Conservation (phyloP, 345 rosid species). For the Corchorus capsularis region DNA sequence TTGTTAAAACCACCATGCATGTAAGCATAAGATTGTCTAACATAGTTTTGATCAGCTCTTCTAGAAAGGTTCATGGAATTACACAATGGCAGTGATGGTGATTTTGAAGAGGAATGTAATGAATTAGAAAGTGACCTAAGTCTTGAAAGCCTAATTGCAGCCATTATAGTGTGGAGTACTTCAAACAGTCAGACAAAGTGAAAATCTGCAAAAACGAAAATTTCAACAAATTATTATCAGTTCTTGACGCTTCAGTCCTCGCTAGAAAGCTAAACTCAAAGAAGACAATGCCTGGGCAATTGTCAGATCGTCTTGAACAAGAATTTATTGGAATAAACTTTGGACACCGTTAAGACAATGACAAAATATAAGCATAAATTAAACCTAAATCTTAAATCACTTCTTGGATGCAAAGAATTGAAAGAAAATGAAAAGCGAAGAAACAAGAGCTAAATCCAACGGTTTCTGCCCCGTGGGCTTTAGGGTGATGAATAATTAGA, state of each 20-base stretch:
- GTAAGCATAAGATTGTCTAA: constrained; percentile 23
- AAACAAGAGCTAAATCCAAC: background rate
- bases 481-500: background rate
- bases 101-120: constrained; percentile 20
- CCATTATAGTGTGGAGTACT: constrained; percentile 32
- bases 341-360: background rate
- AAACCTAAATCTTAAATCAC: constrained; percentile 1
- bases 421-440: background rate
- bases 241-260: background rate
- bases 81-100: constrained; percentile 15
- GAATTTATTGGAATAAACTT: background rate
- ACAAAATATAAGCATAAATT: background rate
- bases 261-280: background rate
- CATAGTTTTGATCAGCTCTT: constrained; percentile 21
- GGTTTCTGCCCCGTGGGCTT: background rate
- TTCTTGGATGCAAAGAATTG: background rate
- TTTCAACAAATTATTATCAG: background rate
- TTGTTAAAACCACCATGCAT: constrained; percentile 20
- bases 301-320: background rate
- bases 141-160: constrained; percentile 42
- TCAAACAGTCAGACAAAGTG: too few relatives aligned
- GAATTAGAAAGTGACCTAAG: constrained; percentile 42
- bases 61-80: constrained; percentile 20
- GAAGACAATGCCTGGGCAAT: background rate
- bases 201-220: constrained; percentile 19